Evolutionary conservation across 2,329 filamentous ascomycete species (phyloP), one percentile per base, ranked within the genome.

Genomic region (Emmonsiellopsis sp.): DNA sequence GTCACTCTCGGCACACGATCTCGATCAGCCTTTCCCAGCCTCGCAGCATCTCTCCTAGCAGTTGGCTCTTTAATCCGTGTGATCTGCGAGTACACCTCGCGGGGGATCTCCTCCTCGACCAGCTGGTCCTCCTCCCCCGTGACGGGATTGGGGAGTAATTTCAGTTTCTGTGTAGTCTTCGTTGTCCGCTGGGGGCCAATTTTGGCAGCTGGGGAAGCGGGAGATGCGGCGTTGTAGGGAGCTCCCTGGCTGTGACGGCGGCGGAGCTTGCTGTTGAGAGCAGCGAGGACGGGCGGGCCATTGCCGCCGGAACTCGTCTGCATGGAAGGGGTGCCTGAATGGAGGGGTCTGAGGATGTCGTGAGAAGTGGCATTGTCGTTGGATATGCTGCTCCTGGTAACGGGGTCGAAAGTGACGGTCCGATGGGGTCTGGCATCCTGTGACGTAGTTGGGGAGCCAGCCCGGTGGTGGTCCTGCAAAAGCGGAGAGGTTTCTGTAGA

Each of bases 51-150:
- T 63, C 93, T 82, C 57, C 93, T 79, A 7, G 93, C 93, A 0
- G 86, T 95, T 0, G 92, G 91, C 65, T 98, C 93, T 70, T 97
- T 97, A 73, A 98, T 98, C 44, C 93, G 82, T 7, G 92, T 95
- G 69, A 96, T 97, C 69, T 98, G 93, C 30, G 91, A 92, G 73
- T 98, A 98, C 34, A 98, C 93, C 67, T 98, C 93, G 59, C 91
- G 79, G 8, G 91, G 90, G 64, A 89, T 93, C 70, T 96, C 92
- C 64, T 95, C 92, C 57, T 97, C 91, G 59, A 77, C 61, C 15
- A 78, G 83, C 43, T 91, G 88, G 26, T 89, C 87, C 37, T 91
- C 89, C 30, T 88, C 86, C 37, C 81, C 88, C 44, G 89, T 79
- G 8, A 94, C 88, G 0, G 91, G 90, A 65, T 93, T 93, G 0